Evolutionary conservation across 257 asterid genomes (phyloP).

Genomic region (Forsythia suspensa): DNA sequence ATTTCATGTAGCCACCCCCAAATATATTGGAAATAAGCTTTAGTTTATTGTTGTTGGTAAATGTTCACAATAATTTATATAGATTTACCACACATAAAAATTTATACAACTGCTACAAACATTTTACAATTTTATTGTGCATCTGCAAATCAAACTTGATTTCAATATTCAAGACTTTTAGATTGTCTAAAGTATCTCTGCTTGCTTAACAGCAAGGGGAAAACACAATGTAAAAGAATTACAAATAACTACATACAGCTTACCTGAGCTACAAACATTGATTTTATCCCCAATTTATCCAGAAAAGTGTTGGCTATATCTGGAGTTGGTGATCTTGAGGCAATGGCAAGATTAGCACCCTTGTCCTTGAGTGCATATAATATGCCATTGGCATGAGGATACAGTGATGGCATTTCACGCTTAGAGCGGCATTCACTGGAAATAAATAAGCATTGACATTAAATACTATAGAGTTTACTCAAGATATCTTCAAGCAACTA

Average conservation of each 20-base stretch:
- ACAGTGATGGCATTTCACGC: slow-evolving; percentile 49
- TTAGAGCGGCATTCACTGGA: slow-evolving; percentile 72
- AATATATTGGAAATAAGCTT: neutral
- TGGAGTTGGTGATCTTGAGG: slow-evolving; percentile 77
- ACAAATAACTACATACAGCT: neutral
- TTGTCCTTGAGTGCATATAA: slow-evolving; percentile 58
- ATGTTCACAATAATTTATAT: neutral
- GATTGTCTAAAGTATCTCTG: neutral
- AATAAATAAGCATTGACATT: slow-evolving; percentile 1
- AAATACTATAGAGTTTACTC: neutral
- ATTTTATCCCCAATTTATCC: slow-evolving; percentile 67
- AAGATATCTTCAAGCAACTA: slow-evolving; percentile 12
- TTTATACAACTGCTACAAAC: neutral
- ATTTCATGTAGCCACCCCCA: neutral
- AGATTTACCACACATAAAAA: neutral
- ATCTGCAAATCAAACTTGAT: neutral
- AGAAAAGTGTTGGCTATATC: slow-evolving; percentile 77
- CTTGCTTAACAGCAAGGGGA: neutral
- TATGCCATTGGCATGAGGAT: slow-evolving; percentile 63
- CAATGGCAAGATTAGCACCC: slow-evolving; percentile 56
- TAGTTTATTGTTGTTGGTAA: neutral
- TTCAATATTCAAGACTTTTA: neutral
- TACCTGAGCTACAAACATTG: slow-evolving; percentile 88
- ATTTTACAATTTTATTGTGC: neutral
- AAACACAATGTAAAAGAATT: slow-evolving; percentile 1